Base-by-base conservation (phyloP, 345 rosid genomes). In the Citrus australasica region DNA sequence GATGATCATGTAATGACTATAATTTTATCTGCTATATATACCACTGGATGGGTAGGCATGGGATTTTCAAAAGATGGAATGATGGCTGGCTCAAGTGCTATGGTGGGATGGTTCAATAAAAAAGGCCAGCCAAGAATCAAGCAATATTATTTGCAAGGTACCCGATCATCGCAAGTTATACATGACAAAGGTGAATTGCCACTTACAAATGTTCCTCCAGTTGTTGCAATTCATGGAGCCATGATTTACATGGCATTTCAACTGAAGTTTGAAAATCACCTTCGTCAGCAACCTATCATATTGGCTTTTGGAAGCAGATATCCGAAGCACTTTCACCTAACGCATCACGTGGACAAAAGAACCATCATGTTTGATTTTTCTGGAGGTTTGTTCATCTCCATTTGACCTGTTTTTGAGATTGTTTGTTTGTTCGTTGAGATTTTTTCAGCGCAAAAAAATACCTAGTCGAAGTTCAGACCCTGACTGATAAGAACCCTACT, bases 31-130 rank as follows among this genome's bases (percentile, higher is more conserved):
- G 98, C 93, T 24, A 60, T 87, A n/a, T 95, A 93, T 79, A 93
- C 98, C 1, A 89, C 89, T 13, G 99, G 99, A 14, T 93, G 99
- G 99, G 96, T 92, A 10, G 94, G 98, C 16, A 88, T 95, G 0
- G 99, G 98, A 9, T 95, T 93, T 81, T 95, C 98, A 0, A 90
- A 71, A 81, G 92, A 92, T 38, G 98, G 99, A n/a, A 84, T 81
- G 88, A 95, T 95, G 99, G 85, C 84, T 27, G 99, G 99, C 35
- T 92, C 98, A 2, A 95, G 94, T 72, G 96, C 97, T 9, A 91
- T 93, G 93, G 88, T 91, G 13, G 98, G 99, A 10, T 95, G 97
- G 98, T 82, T 95, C 25, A 90, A 83, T 78, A 90, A 81, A 72
- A 87, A 91, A 81, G 99, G 98, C 69, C 91, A 84, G 13, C 86